Evolutionary conservation across 371 early-diverging fungal species (phyloP).

Genomic region (Mucor racemosus): DNA sequence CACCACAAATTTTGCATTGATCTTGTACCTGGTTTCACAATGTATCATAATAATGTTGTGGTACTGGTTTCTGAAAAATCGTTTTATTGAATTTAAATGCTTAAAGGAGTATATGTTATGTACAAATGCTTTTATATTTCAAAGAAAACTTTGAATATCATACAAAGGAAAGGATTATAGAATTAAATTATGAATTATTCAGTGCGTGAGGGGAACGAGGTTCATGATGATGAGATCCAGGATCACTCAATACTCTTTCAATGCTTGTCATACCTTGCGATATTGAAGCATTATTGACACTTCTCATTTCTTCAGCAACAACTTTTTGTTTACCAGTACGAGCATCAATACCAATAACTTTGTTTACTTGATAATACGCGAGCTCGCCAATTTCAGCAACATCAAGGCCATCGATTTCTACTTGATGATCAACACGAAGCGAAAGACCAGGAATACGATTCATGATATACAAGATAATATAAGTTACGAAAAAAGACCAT

Average conservation of each 20-base stretch:
- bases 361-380: constrained; percentile 65
- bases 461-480: constrained; percentile 75
- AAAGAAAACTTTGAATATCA: too few species aligned
- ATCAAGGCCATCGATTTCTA: constrained; percentile 79
- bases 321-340: constrained; percentile 44
- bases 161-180: too few species aligned
- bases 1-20: too few species aligned
- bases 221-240: background rate
- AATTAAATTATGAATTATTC: background rate
- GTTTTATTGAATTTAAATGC: too few species aligned
- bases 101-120: too few species aligned
- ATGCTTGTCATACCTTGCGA: background rate
- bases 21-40: too few species aligned
- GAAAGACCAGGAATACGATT: constrained; percentile 79
- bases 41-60: too few species aligned
- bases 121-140: too few species aligned
- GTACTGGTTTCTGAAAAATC: too few species aligned
- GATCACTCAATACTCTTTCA: background rate
- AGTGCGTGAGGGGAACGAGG: background rate
- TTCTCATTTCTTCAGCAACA: constrained; percentile 12
- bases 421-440: constrained; percentile 73
- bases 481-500: constrained; percentile 83
- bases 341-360: constrained; percentile 46
- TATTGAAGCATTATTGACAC: background rate
- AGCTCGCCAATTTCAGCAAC: constrained; percentile 80